phyloP scores from a whole-genome alignment of 208 protist genomes.

The Trypanosoma melophagium region DNA sequence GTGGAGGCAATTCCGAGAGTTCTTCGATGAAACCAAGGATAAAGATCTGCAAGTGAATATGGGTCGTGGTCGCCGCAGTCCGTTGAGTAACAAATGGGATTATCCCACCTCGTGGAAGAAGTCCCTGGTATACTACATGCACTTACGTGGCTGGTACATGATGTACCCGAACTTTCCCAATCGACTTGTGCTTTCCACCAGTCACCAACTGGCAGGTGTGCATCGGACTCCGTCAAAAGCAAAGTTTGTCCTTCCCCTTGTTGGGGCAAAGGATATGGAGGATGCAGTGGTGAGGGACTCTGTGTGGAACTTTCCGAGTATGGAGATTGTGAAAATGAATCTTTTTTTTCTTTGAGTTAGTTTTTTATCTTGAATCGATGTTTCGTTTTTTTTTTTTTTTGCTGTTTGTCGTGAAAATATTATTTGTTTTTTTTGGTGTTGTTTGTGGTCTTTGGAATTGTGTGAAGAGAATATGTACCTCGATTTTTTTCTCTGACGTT shows the following conservation, averaged over 20 bases:
- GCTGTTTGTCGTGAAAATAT: neutral
- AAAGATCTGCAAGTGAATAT: neutral
- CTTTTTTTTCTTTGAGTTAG: neutral
- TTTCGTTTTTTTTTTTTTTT: too few species aligned
- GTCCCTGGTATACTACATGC: constrained; percentile 45
- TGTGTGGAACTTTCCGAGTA: constrained; percentile 9
- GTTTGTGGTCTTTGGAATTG: too few species aligned
- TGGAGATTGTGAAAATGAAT: constrained; percentile 20
- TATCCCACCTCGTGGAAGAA: constrained; percentile 40
- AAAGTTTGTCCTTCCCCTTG: constrained; percentile 23
- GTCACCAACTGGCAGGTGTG: constrained; percentile 30
- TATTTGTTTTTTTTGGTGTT: neutral
- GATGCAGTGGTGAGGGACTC: neutral
- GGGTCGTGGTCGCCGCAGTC: neutral
- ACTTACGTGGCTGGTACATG: constrained; percentile 37
- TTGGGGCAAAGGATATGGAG: constrained; percentile 2
- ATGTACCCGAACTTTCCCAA: constrained; percentile 41
- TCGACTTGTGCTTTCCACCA: constrained; percentile 34
- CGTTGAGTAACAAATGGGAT: constrained; percentile 31
- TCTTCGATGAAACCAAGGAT: constrained; percentile 20
- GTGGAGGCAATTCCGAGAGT: constrained; percentile 37
- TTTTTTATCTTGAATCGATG: neutral
- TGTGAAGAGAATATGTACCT: too few species aligned
- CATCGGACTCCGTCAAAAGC: constrained; percentile 23
- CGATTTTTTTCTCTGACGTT: too few species aligned